A percentile compares a stretch with the other conserved stretches of the same genome.
phyloP scores from a whole-genome alignment of 345 rosid species.

The Isatis tinctoria region DNA sequence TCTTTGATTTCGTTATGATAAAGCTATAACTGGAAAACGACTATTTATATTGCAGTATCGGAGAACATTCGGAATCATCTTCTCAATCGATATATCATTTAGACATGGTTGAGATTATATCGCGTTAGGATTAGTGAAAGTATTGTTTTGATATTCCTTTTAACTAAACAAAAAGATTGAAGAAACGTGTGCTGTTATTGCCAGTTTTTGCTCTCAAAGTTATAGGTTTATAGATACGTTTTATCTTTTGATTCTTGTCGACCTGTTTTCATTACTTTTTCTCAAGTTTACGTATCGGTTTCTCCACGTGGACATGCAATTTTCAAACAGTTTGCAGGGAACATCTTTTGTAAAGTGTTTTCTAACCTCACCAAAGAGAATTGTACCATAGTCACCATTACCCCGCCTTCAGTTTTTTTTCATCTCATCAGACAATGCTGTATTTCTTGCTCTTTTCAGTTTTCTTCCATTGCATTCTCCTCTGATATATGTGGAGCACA shows the following conservation, averaged over 20 bases:
- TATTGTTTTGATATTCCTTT: conserved; percentile 5
- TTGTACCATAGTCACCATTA: no score
- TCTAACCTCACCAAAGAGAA: background rate
- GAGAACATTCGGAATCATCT: background rate
- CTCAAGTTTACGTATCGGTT: background rate
- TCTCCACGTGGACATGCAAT: background rate
- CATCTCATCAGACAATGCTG: conserved; percentile 2
- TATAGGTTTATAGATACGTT: background rate
- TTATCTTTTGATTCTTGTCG: background rate
- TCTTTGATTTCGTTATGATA: no score
- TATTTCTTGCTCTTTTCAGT: background rate
- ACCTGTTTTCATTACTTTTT: background rate
- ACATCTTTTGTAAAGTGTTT: background rate
- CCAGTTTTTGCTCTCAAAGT: conserved; percentile 8
- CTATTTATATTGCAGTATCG: no score
- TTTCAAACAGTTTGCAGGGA: background rate
- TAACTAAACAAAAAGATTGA: conserved; percentile 1
- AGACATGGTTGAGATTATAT: conserved; percentile 8
- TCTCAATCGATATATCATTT: background rate
- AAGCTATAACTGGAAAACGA: no score
- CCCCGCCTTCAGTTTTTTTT: conserved; percentile 84
- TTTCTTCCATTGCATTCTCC: background rate
- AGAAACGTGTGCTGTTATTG: background rate
- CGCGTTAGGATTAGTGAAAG: conserved; percentile 16
- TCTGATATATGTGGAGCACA: background rate